Evolutionary conservation across 495 filamentous ascomycete genomes (phyloP), one percentile per base, ranked within the genome.

Genomic region (Parathielavia appendiculata): DNA sequence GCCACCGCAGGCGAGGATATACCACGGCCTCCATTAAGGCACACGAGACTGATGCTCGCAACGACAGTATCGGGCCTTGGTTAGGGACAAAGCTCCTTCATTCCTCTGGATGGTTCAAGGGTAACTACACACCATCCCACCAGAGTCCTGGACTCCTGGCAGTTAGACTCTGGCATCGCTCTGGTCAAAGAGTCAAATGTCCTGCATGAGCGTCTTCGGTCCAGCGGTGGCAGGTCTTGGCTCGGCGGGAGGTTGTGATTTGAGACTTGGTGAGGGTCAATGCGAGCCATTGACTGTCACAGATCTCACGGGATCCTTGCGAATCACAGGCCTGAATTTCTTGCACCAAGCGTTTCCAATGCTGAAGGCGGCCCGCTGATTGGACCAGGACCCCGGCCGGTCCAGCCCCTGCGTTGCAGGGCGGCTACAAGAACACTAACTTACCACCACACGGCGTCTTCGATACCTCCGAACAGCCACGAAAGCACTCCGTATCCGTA

Each of bases 341-440:
- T 73, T 71, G 73, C 74, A 72, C 46, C 49, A 70, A 72, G 65
- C 65, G 71, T 75, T 76, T 68, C 75, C 57, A 71, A 69, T 63
- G 63, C 62, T 40, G 55, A 36, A 63, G 56, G 59, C 41, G 43
- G 54, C 43, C 51, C 53, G 30, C 60, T 76, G 66, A 77, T 77
- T 78, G 75, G 76, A 38, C 50, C 52, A 62, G 49, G 48, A 39
- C 39, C 52, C 67, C 68, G 66, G 66, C 51, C 61, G 53, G 58
- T 56, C 54, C 57, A 22, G 66, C 68, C 63, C 66, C 53, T 67
- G 69, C 66, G 69, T 75, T 72, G 67, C 69, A 75, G 69, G 75
- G 76, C 75, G 75, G 69, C 64, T 77, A 78, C 41, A 9, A 7
- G 26, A 30, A 30, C 26, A 30, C n/a, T n/a, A n/a, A n/a, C n/a